Base-by-base conservation (phyloP, 176 grass and related monocot genomes). In the Paspalum notatum region DNA sequence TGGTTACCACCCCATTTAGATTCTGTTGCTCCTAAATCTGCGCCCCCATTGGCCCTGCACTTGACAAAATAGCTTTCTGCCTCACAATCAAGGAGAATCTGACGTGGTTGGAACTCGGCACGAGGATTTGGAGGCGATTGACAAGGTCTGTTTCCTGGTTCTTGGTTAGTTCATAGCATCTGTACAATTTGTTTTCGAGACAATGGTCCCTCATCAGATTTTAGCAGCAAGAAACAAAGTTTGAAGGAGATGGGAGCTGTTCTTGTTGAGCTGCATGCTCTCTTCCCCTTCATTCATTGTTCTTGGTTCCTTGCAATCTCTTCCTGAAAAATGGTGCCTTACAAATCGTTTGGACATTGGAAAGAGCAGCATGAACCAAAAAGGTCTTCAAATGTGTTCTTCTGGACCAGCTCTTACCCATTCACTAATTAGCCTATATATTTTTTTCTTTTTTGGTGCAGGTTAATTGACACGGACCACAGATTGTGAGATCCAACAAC, bases 1-100 rank as follows among this genome's bases (percentile, higher is more conserved):
- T 47, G 76, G 84, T 41, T 50, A 45, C 61, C 58, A 17, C 84
- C 68, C 39, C 58, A 66, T 80, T 85, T 85, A 85, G 69, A 64
- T 72, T 86, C 71, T 62, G 76, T 56, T 85, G 59, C 76, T 73
- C 76, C 83, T 85, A 64, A 85, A 66, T 85, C 76, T 85, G 32
- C 75, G 75, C 79, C 47, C 41, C 49, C 40, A 58, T 86, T 74
- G 48, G 49, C 57, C 40, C 22, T 27, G 50, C 24, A 57, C 62
- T 21, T 39, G 41, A 24, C 26, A 25, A 56, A 58, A 68, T 44
- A 76, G 25, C 62, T 55, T 66, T 73, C 76, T 73, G 26, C 51
- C 40, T 74, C 76, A 25, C 40, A 46, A 66, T 46, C n/a, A 16
- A 75, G 46, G 21, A 66, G 59, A 10, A 32, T 85, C 8, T 65